Percentiles rank a stretch among this genome's conserved stretches.
Evolutionary conservation across 2,329 filamentous ascomycete species (phyloP).

Genomic region (Penicillium palitans): DNA sequence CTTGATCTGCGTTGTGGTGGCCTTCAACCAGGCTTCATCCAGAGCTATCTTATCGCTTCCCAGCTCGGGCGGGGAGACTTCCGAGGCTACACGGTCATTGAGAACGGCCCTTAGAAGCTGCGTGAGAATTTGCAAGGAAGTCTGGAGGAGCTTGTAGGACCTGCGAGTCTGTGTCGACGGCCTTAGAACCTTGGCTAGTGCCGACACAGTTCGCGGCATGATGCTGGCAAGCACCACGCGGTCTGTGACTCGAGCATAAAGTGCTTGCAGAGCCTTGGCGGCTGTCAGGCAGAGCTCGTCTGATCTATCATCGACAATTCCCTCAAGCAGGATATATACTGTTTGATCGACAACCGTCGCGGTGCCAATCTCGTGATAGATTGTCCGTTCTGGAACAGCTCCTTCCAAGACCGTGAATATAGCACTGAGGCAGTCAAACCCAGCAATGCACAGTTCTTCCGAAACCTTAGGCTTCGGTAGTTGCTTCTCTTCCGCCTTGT

Average conservation of each 20-base stretch:
- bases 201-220: constrained; percentile 82
- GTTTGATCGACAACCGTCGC: constrained; percentile 80
- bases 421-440: constrained; percentile 67
- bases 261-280: constrained; percentile 61
- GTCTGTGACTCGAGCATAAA: constrained; percentile 67
- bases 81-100: constrained; percentile 42
- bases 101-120: constrained; percentile 48
- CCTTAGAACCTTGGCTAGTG: constrained; percentile 72
- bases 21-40: constrained; percentile 69
- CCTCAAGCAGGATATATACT: constrained; percentile 76
- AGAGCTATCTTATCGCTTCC: constrained; percentile 43
- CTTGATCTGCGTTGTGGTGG: constrained; percentile 78
- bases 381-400: constrained; percentile 43
- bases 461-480: constrained; percentile 40
- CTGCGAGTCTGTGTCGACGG: constrained; percentile 63
- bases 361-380: constrained; percentile 56
- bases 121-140: constrained; percentile 60
- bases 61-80: constrained; percentile 24
- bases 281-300: constrained; percentile 71
- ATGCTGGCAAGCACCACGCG: constrained; percentile 78
- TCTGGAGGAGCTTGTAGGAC: constrained; percentile 64
- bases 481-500: constrained; percentile 42
- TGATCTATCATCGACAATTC: constrained; percentile 63
- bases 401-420: constrained; percentile 63
- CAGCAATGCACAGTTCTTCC: constrained; percentile 73